phyloP scores from a whole-genome alignment of 345 rosid genomes.

The Populus ilicifolia region DNA sequence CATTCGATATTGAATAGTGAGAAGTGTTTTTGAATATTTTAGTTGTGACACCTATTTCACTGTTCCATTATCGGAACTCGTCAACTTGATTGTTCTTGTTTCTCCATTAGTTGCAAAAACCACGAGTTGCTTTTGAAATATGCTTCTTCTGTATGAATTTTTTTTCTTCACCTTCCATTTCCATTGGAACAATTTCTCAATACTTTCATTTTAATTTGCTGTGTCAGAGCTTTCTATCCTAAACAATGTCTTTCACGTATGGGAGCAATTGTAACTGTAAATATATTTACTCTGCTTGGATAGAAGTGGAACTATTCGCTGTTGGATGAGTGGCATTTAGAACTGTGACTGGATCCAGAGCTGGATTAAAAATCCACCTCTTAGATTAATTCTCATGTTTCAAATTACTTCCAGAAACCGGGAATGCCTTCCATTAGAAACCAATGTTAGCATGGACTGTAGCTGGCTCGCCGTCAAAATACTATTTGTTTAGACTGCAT shows the following conservation, averaged over 20 bases:
- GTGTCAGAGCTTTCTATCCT: neutral
- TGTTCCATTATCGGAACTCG: neutral
- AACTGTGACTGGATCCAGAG: neutral
- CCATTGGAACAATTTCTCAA: neutral
- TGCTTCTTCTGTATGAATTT: neutral
- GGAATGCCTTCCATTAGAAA: too few relatives aligned
- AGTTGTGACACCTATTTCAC: too few relatives aligned
- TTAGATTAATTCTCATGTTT: neutral
- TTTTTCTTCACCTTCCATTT: neutral
- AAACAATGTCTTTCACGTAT: neutral
- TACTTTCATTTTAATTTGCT: neutral
- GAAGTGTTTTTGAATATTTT: neutral
- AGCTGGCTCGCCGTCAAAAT: neutral
- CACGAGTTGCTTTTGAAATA: neutral
- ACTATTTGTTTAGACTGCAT: neutral
- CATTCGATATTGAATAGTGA: neutral
- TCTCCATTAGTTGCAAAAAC: neutral
- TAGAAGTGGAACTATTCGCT: neutral
- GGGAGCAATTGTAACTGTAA: neutral
- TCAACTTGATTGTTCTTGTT: neutral
- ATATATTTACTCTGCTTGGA: neutral
- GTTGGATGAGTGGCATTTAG: neutral
- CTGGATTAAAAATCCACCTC: neutral
- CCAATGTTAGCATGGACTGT: neutral
- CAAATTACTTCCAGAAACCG: neutral